Percentiles rank a stretch among this genome's conserved stretches.
These are phyloP conservation scores for Solanum tacnaense DNA, from an alignment of 257 asterid genomes.

Conservation along the genomic window DNA sequence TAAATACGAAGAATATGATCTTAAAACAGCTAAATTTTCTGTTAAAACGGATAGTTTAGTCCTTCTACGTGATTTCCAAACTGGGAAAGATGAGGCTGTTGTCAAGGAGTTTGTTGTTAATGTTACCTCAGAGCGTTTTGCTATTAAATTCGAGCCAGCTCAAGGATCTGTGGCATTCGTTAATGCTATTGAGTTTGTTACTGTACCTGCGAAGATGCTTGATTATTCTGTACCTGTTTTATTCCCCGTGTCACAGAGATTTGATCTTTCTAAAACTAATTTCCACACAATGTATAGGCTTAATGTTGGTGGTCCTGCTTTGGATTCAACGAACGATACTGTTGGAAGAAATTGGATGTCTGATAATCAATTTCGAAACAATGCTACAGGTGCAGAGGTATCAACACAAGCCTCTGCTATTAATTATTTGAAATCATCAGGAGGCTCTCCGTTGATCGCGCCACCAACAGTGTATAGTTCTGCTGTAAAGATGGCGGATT, in stretches of 20 bases:
- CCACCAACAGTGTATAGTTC: conserved; percentile 3
- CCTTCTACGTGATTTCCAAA: conserved; percentile 18
- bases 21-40: conserved; percentile 12
- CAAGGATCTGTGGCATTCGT: conserved; percentile 34
- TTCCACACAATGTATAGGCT: conserved; percentile 36
- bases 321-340: conserved; percentile 40
- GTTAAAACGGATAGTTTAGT: conserved; percentile 26
- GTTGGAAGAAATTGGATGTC: conserved; percentile 38
- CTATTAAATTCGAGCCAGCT: conserved; percentile 25
- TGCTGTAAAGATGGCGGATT: conserved; percentile 1
- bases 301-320: conserved; percentile 40
- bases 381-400: background rate
- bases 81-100: background rate
- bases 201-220: conserved; percentile 32
- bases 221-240: conserved; percentile 21
- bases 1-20: background rate
- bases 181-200: conserved; percentile 42
- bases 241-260: conserved; percentile 26
- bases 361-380: background rate
- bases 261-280: conserved; percentile 18
- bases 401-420: background rate
- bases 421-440: background rate
- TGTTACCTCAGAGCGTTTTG: conserved; percentile 24
- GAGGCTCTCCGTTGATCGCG: conserved; percentile 1
- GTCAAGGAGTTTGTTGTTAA: conserved; percentile 34